Conservation (phyloP, 805 yeast species). For the Millerozyma acaciae region DNA sequence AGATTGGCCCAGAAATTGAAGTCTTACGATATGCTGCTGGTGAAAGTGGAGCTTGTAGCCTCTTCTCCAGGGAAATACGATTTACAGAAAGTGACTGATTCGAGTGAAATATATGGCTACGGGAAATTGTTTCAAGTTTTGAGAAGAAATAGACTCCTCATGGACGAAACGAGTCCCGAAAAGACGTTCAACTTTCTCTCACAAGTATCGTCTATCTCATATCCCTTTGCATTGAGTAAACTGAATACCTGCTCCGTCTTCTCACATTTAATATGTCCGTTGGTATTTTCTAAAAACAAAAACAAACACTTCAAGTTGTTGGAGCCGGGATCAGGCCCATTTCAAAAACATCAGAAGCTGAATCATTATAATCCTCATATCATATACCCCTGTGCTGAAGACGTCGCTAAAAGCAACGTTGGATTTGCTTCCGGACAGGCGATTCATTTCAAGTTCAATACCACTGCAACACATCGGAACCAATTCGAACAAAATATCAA, state of each 20-base stretch:
- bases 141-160: slow-evolving; percentile 27
- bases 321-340: slow-evolving; percentile 22
- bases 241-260: slow-evolving; percentile 37
- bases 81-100: slow-evolving; percentile 7
- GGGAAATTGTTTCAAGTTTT: slow-evolving; percentile 44
- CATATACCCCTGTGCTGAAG: slow-evolving; percentile 43
- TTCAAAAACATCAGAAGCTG: slow-evolving; percentile 17
- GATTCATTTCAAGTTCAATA: slow-evolving; percentile 41
- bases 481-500: slow-evolving; percentile 42
- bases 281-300: slow-evolving; percentile 29
- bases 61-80: slow-evolving; percentile 48
- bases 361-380: slow-evolving; percentile 32
- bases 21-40: slow-evolving; percentile 40
- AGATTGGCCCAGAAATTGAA: slow-evolving; percentile 25
- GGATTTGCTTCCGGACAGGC: slow-evolving; percentile 51
- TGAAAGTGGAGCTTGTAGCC: slow-evolving; percentile 52
- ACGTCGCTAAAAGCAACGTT: slow-evolving; percentile 35
- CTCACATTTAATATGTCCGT: slow-evolving; percentile 46
- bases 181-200: slow-evolving; percentile 32
- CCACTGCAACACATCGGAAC: slow-evolving; percentile 15
- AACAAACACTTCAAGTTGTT: slow-evolving; percentile 16
- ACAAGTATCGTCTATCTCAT: slow-evolving; percentile 49
- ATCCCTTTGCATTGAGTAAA: slow-evolving; percentile 30
- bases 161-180: slow-evolving; percentile 10
- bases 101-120: slow-evolving; percentile 42